Conservation (phyloP, 1,284 basidiomycete species). For the Pseudozyma flocculosa region DNA sequence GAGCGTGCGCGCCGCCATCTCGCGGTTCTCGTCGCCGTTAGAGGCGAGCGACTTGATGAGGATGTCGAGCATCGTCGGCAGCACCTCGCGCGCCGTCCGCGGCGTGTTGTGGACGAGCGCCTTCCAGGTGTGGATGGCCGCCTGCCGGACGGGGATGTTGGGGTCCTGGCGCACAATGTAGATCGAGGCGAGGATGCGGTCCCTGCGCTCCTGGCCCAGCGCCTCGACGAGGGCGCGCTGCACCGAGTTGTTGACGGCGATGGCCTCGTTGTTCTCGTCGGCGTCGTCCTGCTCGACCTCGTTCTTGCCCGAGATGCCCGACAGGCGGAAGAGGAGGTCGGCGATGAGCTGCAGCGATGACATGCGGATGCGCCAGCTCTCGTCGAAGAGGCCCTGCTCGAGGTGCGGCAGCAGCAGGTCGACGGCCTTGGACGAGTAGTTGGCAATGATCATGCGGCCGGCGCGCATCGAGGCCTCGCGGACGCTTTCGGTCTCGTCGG, state of each 20-base stretch:
- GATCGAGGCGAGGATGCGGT: slow-evolving; percentile 84
- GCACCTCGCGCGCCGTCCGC: slow-evolving; percentile 80
- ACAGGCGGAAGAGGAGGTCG: slow-evolving; percentile 95
- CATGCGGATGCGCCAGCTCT: slow-evolving; percentile 90
- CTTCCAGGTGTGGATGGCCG: slow-evolving; percentile 97
- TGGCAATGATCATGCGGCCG: slow-evolving; percentile 96
- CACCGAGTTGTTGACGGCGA: slow-evolving; percentile 62
- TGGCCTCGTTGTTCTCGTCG: slow-evolving; percentile 64
- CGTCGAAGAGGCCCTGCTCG: slow-evolving; percentile 91
- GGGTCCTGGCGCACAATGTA: slow-evolving; percentile 94
- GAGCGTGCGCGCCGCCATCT: slow-evolving; percentile 65
- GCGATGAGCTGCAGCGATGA: slow-evolving; percentile 88
- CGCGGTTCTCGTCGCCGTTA: slow-evolving; percentile 81
- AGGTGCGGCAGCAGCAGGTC: slow-evolving; percentile 92
- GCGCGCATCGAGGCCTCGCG: slow-evolving; percentile 96
- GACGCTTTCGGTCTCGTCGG: slow-evolving; percentile 85
- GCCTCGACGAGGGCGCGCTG: slow-evolving; percentile 82
- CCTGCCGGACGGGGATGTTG: slow-evolving; percentile 83
- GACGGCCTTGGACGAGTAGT: slow-evolving; percentile 88
- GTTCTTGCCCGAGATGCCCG: slow-evolving; percentile 90
- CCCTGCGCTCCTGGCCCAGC: slow-evolving; percentile 82
- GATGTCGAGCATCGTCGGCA: slow-evolving; percentile 66
- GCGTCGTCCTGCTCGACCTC: slow-evolving; percentile 64
- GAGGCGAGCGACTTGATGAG: slow-evolving; percentile 77
- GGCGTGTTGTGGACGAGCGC: slow-evolving; percentile 79